Base-by-base conservation (phyloP, 192 early-diverging fungal genomes). In the Coemansia pectinata region DNA sequence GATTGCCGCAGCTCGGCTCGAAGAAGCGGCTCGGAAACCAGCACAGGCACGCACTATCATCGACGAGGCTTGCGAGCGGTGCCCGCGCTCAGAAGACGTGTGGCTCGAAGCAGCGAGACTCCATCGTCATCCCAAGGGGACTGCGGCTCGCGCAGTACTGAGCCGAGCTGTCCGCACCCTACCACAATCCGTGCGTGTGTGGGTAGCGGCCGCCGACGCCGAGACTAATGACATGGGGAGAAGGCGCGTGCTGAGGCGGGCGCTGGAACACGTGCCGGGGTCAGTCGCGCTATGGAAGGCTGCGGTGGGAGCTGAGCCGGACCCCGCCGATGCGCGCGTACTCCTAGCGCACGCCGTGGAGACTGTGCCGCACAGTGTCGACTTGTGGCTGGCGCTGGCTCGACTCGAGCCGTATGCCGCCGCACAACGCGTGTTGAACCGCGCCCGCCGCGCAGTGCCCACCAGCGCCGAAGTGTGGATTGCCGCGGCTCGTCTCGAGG, bases 21-120 rank as follows among this genome's bases (percentile, higher is more conserved):
- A 99, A 83, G 96, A 99, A 76, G 86, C 92, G 7, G 96, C 95
- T 1, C 88, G 91, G 17, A 95, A 96, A 67, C 77, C 89, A 48
- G 80, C 86, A 2, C 86, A 90, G n/a, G 98, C 98, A 0, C 86
- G 98, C 25, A 87, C 88, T 39, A 83, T 95, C 7, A 96, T 98
- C 58, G 86, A 90, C 21, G 91, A 95, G 74, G 98, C 93, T 9
- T 99, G 96, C 83, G 90, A 93, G 63, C 91, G 95, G 78, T 99
- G 98, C 69, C 91, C 96, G 5, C 94, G 90, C 61, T 92, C 83
- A 62, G 97, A 98, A 77, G 98, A 99, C 71, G 87, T 98, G 15
- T 99, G 98, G 98, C 85, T 99, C 33, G 98, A 98, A 72, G 90
- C 95, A 2, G 95, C 95, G 0, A 90, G 96, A 15, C 83, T 99